Conservation (phyloP, 371 early-diverging fungal species). For the Fennellomyces sp. region DNA sequence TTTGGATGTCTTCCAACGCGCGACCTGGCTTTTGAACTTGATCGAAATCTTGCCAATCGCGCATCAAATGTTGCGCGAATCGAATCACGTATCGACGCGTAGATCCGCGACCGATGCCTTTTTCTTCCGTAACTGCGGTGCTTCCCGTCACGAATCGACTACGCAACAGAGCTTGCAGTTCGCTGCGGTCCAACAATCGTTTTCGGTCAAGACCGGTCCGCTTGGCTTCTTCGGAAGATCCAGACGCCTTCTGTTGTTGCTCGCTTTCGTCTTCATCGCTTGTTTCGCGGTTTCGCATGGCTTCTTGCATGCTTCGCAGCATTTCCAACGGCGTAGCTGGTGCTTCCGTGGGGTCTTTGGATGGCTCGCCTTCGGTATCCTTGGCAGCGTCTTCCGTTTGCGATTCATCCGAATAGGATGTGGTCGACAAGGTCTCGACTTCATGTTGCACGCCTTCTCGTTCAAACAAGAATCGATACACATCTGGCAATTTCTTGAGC, state of each 20-base stretch:
- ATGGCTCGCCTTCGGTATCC: constrained; percentile 4
- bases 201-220: constrained; percentile 5
- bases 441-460: constrained; percentile 70
- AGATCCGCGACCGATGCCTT: constrained; percentile 39
- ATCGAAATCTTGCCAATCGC: neutral
- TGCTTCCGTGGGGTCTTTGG: neutral
- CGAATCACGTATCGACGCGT: constrained; percentile 39
- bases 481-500: constrained; percentile 55
- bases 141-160: constrained; percentile 23
- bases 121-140: constrained; percentile 21
- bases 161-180: constrained; percentile 32
- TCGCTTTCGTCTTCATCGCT: constrained; percentile 13
- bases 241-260: constrained; percentile 11
- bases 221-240: neutral
- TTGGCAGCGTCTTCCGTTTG: neutral
- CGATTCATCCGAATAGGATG: constrained; percentile 16
- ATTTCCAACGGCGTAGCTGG: neutral
- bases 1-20: neutral
- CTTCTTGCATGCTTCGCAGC: constrained; percentile 9
- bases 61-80: constrained; percentile 29
- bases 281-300: neutral
- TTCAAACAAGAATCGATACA: constrained; percentile 58
- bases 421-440: constrained; percentile 49
- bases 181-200: constrained; percentile 30
- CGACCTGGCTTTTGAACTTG: no score